These are phyloP conservation scores for Stachybotrys chlorohalonatus DNA, from an alignment of 2,329 filamentous ascomycete genomes.

Conservation along the genomic window DNA sequence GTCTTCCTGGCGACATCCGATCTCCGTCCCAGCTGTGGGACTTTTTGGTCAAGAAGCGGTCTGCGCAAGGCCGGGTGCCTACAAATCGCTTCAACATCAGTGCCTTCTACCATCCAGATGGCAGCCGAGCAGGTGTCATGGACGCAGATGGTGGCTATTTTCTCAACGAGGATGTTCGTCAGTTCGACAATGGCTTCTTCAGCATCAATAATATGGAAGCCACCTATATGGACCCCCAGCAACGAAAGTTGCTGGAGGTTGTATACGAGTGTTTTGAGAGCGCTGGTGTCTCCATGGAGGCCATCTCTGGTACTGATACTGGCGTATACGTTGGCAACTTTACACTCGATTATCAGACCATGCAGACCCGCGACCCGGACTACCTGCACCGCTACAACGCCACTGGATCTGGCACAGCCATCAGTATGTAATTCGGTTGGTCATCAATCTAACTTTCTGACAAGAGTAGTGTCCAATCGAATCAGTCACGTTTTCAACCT, in stretches of 20 bases:
- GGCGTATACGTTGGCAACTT: conserved; percentile 16
- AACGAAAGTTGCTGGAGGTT: conserved; percentile 13
- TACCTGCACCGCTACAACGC: conserved; percentile 14
- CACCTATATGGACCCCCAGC: conserved; percentile 11
- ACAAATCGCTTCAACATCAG: conserved; percentile 14
- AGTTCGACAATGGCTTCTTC: not conserved
- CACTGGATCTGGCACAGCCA: conserved; percentile 14
- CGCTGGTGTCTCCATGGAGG: conserved; percentile 12
- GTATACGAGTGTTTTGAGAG: conserved; percentile 14
- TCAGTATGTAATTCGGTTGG: no score
- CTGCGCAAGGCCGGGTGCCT: conserved; percentile 11
- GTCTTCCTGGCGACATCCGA: conserved; percentile 13
- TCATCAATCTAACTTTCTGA: no score
- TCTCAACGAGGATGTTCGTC: not conserved
- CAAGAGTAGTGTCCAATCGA: conserved; percentile 11
- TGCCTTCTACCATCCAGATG: conserved; percentile 13
- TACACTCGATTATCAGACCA: conserved; percentile 13
- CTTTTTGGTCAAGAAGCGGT: conserved; percentile 10
- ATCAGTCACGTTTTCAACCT: conserved; percentile 14
- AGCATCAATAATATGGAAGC: not conserved
- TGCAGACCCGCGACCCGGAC: conserved; percentile 14
- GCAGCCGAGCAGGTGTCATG: conserved; percentile 8
- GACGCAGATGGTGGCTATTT: not conserved
- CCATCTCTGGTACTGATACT: conserved; percentile 12
- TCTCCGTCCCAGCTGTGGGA: conserved; percentile 14